Conservation (phyloP, 1,284 basidiomycete species). For the Schizophyllum commune region DNA sequence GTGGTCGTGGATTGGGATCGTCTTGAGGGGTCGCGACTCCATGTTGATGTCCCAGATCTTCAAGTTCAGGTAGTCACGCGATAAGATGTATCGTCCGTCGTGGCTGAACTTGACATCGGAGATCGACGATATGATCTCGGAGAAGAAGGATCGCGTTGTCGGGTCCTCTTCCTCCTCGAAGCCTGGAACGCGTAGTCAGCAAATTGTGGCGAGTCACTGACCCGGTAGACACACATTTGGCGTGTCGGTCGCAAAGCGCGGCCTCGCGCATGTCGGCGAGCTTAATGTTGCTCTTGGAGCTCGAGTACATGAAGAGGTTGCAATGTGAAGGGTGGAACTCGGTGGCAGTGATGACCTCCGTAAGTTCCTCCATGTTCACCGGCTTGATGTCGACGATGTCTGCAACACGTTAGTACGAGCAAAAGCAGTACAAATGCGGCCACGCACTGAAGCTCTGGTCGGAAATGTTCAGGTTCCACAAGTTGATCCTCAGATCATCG, state of each 20-base stretch:
- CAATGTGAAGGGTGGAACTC: constrained; percentile 98
- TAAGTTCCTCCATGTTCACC: constrained; percentile 99
- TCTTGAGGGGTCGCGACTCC: constrained; percentile 95
- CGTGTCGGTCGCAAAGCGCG: constrained; percentile 92
- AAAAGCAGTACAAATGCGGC: neutral
- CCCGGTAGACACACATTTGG: constrained; percentile 71
- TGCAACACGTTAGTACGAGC: constrained; percentile 24
- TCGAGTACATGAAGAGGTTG: constrained; percentile 99
- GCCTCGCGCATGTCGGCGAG: constrained; percentile 99
- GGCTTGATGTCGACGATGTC: constrained; percentile 99
- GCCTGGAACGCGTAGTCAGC: constrained; percentile 40
- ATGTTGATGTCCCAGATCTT: constrained; percentile 99
- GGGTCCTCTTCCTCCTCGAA: constrained; percentile 99
- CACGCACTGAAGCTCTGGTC: constrained; percentile 98
- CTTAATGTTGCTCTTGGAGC: constrained; percentile 99
- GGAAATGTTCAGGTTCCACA: constrained; percentile 98
- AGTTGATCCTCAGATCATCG: constrained; percentile 93
- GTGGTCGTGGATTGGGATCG: constrained; percentile 98
- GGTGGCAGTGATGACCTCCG: constrained; percentile 98
- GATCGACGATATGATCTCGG: constrained; percentile 99
- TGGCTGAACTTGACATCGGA: constrained; percentile 99
- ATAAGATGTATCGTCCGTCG: constrained; percentile 95
- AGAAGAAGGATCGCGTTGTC: constrained; percentile 96
- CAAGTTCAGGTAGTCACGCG: constrained; percentile 94
- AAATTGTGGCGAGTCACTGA: constrained; percentile 9